Evolutionary conservation across 495 filamentous ascomycete genomes (phyloP).

Genomic region (Aspergillus carlsbadensis): DNA sequence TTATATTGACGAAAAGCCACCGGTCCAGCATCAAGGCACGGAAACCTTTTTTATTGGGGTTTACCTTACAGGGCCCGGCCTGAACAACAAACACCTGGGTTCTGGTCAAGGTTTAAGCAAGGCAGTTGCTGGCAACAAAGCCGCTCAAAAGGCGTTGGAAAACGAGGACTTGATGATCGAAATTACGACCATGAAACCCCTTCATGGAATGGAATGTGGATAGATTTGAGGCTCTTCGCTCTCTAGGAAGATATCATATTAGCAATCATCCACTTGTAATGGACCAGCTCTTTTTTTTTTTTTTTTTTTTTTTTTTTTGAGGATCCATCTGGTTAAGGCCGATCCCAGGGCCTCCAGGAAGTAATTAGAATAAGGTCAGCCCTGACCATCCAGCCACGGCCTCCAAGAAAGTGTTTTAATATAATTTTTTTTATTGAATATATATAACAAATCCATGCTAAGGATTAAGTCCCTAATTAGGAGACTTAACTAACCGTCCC

Average conservation of each 20-base stretch:
- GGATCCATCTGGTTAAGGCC: no score
- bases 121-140: conserved; percentile 68
- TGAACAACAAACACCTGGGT: conserved; percentile 61
- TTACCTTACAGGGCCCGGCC: conserved; percentile 73
- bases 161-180: conserved; percentile 58
- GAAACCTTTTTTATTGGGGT: conserved; percentile 67
- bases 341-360: no score
- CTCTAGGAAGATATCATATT: not conserved
- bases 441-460: no score
- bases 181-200: conserved; percentile 28
- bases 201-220: not conserved
- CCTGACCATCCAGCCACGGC: no score
- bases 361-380: no score
- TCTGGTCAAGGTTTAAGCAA: conserved; percentile 68
- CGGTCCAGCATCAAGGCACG: conserved; percentile 54
- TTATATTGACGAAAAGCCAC: conserved; percentile 58
- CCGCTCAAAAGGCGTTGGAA: conserved; percentile 63
- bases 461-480: no score
- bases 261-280: no score
- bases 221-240: not conserved
- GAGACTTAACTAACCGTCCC: no score
- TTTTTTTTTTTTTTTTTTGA: no score
- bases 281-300: no score
- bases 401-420: no score
- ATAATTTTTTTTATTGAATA: no score